Evolutionary conservation across 208 protist species (phyloP).

Genomic region (Naegleria fowleri): DNA sequence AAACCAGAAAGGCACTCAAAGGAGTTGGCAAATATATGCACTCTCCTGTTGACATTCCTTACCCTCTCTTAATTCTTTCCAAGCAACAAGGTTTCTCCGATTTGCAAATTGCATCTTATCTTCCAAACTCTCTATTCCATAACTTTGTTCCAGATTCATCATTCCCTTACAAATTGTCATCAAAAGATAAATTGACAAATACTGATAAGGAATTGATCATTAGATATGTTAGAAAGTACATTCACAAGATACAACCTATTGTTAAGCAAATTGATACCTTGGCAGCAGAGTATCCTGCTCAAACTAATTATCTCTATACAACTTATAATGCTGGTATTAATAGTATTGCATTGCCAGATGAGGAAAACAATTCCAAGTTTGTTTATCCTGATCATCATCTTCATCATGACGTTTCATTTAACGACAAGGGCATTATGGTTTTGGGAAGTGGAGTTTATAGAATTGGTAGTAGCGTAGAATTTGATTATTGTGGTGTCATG

Average conservation of each 20-base stretch:
- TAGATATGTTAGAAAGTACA: constrained; percentile 22
- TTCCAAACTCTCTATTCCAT: constrained; percentile 30
- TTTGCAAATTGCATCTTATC: constrained; percentile 70
- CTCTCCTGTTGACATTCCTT: constrained; percentile 39
- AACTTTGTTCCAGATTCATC: constrained; percentile 25
- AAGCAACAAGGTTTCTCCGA: constrained; percentile 92
- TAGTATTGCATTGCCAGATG: background rate
- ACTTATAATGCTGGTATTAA: constrained; percentile 68
- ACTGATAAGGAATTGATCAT: background rate
- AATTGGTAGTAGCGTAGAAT: constrained; percentile 94
- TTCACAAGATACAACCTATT: constrained; percentile 64
- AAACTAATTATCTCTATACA: constrained; percentile 88
- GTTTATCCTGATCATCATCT: constrained; percentile 24
- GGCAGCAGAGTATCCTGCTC: constrained; percentile 92
- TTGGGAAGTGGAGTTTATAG: constrained; percentile 94
- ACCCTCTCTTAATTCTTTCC: constrained; percentile 55
- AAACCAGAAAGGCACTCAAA: constrained; percentile 40
- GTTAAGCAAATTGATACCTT: constrained; percentile 96
- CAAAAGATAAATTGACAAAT: background rate
- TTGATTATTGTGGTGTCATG: constrained; percentile 94
- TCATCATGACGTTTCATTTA: constrained; percentile 23
- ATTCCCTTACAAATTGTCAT: background rate
- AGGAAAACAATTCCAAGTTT: constrained; percentile 44
- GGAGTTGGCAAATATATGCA: background rate
- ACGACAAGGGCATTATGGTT: constrained; percentile 73